A percentile compares a stretch with the other conserved stretches of the same genome.
phyloP scores from a whole-genome alignment of 345 rosid genomes.

The Gossypium sturtianum region DNA sequence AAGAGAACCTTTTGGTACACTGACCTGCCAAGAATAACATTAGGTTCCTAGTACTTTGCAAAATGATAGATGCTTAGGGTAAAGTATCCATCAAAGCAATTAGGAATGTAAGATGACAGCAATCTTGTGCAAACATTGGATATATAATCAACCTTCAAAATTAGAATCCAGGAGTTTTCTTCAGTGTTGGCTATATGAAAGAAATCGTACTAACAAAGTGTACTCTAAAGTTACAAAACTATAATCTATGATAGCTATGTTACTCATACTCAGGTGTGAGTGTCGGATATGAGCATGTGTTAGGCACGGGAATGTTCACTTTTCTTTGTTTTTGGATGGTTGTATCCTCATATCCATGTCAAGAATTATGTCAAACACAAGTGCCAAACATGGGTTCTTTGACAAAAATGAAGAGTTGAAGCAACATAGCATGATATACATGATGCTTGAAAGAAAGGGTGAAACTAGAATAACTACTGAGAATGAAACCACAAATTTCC shows the following conservation, averaged over 20 bases:
- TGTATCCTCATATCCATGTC: neutral
- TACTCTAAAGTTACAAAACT: neutral
- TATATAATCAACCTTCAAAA: neutral
- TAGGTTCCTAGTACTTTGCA: constrained; percentile 9
- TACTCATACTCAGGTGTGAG: neutral
- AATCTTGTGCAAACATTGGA: neutral
- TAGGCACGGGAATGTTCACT: neutral
- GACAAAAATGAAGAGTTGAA: neutral
- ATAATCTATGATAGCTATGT: neutral
- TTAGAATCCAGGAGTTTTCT: neutral
- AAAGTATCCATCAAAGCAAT: neutral
- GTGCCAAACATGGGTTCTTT: neutral
- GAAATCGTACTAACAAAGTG: neutral
- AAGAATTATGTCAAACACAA: neutral
- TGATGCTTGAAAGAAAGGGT: neutral
- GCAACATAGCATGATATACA: neutral
- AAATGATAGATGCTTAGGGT: neutral
- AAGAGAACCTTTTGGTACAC: constrained; percentile 82
- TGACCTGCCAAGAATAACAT: constrained; percentile 60
- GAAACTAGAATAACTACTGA: neutral
- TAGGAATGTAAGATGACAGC: neutral
- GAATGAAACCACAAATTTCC: neutral
- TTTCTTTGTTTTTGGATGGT: neutral
- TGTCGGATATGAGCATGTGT: neutral
- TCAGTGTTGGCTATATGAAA: neutral